Evolutionary conservation across 441 rosid genomes (phyloP).

Genomic region (Syzygium malaccense): DNA sequence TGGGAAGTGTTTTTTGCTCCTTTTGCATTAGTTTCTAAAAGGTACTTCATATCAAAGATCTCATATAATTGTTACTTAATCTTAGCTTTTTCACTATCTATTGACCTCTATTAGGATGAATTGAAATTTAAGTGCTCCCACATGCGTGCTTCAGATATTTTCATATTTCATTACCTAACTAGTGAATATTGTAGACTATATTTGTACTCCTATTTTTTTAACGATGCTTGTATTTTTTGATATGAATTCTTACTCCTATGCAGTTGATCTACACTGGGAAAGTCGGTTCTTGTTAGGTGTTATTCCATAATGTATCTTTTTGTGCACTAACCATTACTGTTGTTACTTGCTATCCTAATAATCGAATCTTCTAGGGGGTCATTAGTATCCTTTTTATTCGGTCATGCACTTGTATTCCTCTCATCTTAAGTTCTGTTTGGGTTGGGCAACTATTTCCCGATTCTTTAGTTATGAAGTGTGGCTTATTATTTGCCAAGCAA

Average conservation of each 20-base stretch:
- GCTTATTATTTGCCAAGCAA: background rate
- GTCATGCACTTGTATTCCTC: background rate
- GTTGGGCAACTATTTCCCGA: background rate
- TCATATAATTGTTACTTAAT: background rate
- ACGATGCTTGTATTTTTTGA: background rate
- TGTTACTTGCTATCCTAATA: background rate
- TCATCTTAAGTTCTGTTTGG: background rate
- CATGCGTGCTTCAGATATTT: background rate
- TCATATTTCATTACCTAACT: background rate
- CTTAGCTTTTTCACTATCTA: background rate
- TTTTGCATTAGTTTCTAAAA: background rate
- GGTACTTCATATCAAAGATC: background rate
- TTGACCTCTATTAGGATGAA: background rate
- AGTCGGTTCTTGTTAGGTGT: background rate
- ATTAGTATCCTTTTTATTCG: background rate
- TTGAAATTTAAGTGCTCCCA: background rate
- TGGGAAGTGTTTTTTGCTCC: slow-evolving; percentile 14
- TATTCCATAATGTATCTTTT: background rate
- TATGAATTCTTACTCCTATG: background rate
- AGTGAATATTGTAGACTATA: background rate
- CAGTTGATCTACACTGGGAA: background rate
- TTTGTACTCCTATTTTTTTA: background rate
- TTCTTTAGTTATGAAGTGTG: background rate
- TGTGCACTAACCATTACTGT: background rate
- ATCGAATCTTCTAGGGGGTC: background rate